Conservation (phyloP, 768 basidiomycete genomes). For the Amanita inopinata region DNA sequence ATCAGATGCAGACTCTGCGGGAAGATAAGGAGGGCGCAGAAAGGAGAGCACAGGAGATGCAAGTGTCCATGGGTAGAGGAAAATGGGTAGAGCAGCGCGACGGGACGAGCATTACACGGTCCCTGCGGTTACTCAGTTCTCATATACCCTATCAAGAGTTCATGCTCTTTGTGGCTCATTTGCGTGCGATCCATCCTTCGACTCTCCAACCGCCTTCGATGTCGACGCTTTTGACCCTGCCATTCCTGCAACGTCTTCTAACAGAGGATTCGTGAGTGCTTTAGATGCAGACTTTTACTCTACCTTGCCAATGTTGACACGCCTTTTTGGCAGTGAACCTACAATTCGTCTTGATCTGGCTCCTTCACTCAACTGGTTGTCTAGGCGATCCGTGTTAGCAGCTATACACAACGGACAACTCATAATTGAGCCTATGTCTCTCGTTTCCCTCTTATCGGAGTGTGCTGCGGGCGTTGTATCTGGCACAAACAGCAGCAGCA, state of each 20-base stretch:
- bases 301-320: constrained; percentile 10
- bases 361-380: constrained; percentile 90
- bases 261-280: constrained; percentile 76
- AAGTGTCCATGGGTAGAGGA: constrained; percentile 51
- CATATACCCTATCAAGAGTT: constrained; percentile 80
- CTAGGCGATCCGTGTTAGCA: constrained; percentile 68
- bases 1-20: constrained; percentile 70
- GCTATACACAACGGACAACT: constrained; percentile 87
- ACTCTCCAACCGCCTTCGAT: constrained; percentile 56
- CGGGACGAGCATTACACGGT: constrained; percentile 18
- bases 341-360: constrained; percentile 90
- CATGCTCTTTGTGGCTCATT: constrained; percentile 62
- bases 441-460: constrained; percentile 49
- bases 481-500: constrained; percentile 30
- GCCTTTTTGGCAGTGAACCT: constrained; percentile 55
- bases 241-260: constrained; percentile 68
- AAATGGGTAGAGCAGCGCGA: constrained; percentile 49
- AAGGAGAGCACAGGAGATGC: constrained; percentile 38
- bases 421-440: constrained; percentile 76
- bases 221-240: constrained; percentile 62
- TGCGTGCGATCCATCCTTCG: constrained; percentile 59
- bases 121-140: constrained; percentile 45
- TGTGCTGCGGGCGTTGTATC: constrained; percentile 27
- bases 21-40: constrained; percentile 59
- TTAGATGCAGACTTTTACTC: neutral